Conservation (phyloP, 1,284 basidiomycete species). For the Cryptococcus neoformans region DNA sequence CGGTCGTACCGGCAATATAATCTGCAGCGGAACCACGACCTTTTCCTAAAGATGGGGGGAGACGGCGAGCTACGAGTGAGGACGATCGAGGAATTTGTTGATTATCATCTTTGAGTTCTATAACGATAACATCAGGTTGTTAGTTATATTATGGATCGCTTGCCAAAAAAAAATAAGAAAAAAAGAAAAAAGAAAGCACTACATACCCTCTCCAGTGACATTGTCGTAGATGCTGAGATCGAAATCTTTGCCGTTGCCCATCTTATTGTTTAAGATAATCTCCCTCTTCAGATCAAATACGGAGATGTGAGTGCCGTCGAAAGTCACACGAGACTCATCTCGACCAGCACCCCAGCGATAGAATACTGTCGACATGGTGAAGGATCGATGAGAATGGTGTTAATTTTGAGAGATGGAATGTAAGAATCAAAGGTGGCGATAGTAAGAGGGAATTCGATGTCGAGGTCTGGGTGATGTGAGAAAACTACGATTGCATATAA, state of each 20-base stretch:
- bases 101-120: slow-evolving; percentile 91
- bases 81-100: slow-evolving; percentile 90
- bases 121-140: neutral
- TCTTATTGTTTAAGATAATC: slow-evolving; percentile 93
- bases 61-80: slow-evolving; percentile 85
- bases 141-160: neutral
- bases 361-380: slow-evolving; percentile 87
- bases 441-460: too few species aligned
- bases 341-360: slow-evolving; percentile 97
- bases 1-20: slow-evolving; percentile 64
- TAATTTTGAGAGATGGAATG: too few species aligned
- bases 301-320: slow-evolving; percentile 97
- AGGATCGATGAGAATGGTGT: too few species aligned
- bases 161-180: neutral
- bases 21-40: slow-evolving; percentile 91
- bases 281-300: slow-evolving; percentile 99
- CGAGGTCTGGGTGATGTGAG: too few species aligned
- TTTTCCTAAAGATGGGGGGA: slow-evolving; percentile 64
- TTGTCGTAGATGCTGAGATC: slow-evolving; percentile 85
- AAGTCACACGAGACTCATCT: slow-evolving; percentile 91
- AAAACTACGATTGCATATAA: too few species aligned
- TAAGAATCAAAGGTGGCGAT: too few species aligned
- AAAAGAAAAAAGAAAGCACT: neutral
- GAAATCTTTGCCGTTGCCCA: slow-evolving; percentile 93
- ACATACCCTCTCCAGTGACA: slow-evolving; percentile 79